Conservation (phyloP, 805 yeast genomes). For the Nakazawaea ambrosiae region DNA sequence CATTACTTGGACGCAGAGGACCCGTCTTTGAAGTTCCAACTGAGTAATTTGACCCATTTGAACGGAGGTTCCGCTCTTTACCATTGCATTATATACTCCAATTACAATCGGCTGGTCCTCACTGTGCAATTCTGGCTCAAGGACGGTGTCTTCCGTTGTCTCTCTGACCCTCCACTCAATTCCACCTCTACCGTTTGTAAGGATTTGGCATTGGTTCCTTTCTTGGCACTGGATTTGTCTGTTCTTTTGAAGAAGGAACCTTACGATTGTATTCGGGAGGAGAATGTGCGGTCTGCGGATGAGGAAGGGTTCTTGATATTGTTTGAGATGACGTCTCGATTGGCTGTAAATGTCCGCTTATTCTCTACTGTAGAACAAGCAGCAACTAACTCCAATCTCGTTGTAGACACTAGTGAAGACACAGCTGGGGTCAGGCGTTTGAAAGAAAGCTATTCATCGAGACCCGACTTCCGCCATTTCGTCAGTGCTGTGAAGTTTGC, state of each 20-base stretch:
- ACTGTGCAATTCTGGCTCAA: constrained; percentile 22
- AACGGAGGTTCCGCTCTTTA: constrained; percentile 6
- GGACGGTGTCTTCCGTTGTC: constrained; percentile 16
- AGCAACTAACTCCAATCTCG: too few species aligned
- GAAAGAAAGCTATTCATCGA: too few species aligned
- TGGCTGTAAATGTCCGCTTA: too few species aligned
- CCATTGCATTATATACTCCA: constrained; percentile 25
- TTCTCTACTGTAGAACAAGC: too few species aligned
- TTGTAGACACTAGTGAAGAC: too few species aligned
- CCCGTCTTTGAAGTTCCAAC: constrained; percentile 37
- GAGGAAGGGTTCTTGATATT: not conserved
- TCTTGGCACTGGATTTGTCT: not conserved
- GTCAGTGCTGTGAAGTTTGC: too few species aligned
- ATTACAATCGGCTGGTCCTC: constrained; percentile 19
- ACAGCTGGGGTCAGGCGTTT: too few species aligned
- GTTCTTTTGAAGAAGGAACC: too few species aligned
- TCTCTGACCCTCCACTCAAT: constrained; percentile 18
- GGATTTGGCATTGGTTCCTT: not conserved
- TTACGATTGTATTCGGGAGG: not conserved
- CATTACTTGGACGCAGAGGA: constrained; percentile 56
- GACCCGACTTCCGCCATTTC: too few species aligned
- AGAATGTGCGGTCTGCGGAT: not conserved
- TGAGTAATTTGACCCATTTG: constrained; percentile 15
- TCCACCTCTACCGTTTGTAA: too few species aligned
- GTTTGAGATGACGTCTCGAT: not conserved